phyloP scores from a whole-genome alignment of 1,284 basidiomycete species.

The Earliella scabrosa region DNA sequence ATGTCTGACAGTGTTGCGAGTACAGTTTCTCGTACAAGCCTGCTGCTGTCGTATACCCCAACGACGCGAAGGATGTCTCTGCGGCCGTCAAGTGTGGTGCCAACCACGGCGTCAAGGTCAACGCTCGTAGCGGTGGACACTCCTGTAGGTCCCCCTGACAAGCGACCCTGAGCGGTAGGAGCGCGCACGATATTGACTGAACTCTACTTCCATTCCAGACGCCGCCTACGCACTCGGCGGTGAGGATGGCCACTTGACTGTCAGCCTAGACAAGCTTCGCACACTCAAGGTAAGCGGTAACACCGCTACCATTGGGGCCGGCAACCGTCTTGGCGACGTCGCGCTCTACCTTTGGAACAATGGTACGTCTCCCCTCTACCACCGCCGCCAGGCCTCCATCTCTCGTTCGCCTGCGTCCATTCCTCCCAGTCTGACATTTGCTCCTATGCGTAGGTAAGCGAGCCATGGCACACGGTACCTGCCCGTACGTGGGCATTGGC shows the following conservation, averaged over 20 bases:
- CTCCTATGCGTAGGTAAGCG: constrained; percentile 4
- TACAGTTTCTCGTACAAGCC: not conserved
- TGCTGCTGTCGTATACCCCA: not conserved
- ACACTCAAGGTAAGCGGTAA: constrained; percentile 5
- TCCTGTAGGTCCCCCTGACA: no score
- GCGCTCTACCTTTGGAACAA: constrained; percentile 16
- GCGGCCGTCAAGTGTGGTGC: not conserved
- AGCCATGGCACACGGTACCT: constrained; percentile 15
- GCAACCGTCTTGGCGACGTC: constrained; percentile 11
- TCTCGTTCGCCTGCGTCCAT: no score
- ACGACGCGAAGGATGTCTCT: not conserved
- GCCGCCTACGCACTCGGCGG: constrained; percentile 11
- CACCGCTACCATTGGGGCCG: constrained; percentile 8
- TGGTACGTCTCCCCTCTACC: constrained; percentile 1
- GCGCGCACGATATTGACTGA: no score
- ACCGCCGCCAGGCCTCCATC: no score
- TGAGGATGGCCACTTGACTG: constrained; percentile 15
- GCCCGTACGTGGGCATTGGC: constrained; percentile 10
- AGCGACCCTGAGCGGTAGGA: no score
- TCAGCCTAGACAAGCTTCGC: constrained; percentile 12
- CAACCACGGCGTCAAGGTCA: constrained; percentile 8
- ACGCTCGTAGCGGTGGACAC: constrained; percentile 12
- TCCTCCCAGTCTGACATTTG: not conserved
- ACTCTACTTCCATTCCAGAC: no score
- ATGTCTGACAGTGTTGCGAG: not conserved